Conservation (phyloP, 768 basidiomycete genomes). For the Suillus fuscotomentosus region DNA sequence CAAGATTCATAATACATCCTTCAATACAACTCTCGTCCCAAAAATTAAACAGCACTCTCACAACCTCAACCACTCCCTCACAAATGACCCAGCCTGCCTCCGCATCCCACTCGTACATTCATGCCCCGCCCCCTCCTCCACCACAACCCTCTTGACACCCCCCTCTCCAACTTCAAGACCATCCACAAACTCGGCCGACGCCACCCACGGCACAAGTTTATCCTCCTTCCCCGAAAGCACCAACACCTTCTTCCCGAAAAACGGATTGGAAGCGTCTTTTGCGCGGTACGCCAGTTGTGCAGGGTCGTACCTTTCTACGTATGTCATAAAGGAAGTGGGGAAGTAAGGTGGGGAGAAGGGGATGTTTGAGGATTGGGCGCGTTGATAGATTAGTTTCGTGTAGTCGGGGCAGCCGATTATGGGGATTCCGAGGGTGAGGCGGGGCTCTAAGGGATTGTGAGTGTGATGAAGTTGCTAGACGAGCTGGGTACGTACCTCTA, state of each 20-base stretch:
- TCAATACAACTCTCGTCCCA: neutral
- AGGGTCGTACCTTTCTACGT: slow-evolving; percentile 50
- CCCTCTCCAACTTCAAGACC: slow-evolving; percentile 47
- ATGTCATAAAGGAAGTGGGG: slow-evolving; percentile 48
- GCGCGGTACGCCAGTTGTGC: slow-evolving; percentile 40
- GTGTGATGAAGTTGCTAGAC: neutral
- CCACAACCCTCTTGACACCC: slow-evolving; percentile 55
- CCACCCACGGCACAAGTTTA: slow-evolving; percentile 62
- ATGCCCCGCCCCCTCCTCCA: slow-evolving; percentile 62
- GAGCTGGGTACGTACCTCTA: slow-evolving; percentile 32
- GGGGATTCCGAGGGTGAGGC: slow-evolving; percentile 44
- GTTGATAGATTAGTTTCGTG: slow-evolving; percentile 49
- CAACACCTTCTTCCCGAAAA: slow-evolving; percentile 70
- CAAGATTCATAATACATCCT: neutral
- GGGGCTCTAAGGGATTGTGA: slow-evolving; percentile 35
- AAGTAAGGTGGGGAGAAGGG: slow-evolving; percentile 51
- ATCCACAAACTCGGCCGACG: slow-evolving; percentile 55
- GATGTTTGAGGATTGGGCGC: slow-evolving; percentile 48
- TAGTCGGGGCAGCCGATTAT: slow-evolving; percentile 77
- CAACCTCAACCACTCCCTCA: slow-evolving; percentile 22
- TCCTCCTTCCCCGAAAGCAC: slow-evolving; percentile 69
- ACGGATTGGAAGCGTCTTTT: slow-evolving; percentile 48
- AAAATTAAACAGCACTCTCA: neutral
- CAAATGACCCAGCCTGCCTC: slow-evolving; percentile 35
- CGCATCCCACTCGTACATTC: slow-evolving; percentile 62